Evolutionary conservation across 148 eudicot genomes (phyloP), one percentile per base, ranked within the genome.

Genomic region (Chenopodium album): DNA sequence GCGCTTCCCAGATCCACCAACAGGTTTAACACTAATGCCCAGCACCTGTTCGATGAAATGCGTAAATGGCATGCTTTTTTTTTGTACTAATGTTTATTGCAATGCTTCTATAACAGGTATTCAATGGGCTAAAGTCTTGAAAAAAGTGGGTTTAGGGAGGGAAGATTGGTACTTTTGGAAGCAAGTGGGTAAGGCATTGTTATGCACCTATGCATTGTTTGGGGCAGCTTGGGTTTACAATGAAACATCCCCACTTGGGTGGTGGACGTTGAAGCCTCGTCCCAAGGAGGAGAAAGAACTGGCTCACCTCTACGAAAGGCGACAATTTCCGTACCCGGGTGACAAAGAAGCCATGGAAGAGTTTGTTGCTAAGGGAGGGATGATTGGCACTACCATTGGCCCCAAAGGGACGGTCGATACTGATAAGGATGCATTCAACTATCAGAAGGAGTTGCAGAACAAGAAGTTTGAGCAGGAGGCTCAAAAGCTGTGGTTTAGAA

Each of bases 311-410:
- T 95, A 95, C 56, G 95, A 95, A 80, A 90, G 90, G 76, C 86
- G 93, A 17, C 84, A 89, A 69, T 95, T 90, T 59, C 98, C 98
- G 0, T 95, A 95, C 86, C 98, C 97, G 8, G 98, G 98, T 41
- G 98, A 95, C 56, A 84, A 88, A 76, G 97, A 95, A 75, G 97
- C 98, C 10, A 95, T 95, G 98, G 90, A 90, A 73, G 97, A 95
- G 86, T 93, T 95, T 72, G 37, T 95, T 17, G 84, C 90, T 0
- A 92, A 93, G 72, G 98, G 98, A 23, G 98, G 98, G 73, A 95
- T 95, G 98, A 95, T 95, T 77, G 98, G 98, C 7, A 95, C 98
- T 11, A 88, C 91, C 1, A 93, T 95, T 47, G 97, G 94, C 8
- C 96, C 98, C 1, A 93, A 91, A 88, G 98, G 98, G 52, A 59